Evolutionary conservation across 2,329 filamentous ascomycete species (phyloP), one percentile per base, ranked within the genome.

Genomic region (Leptographium wingfieldii): DNA sequence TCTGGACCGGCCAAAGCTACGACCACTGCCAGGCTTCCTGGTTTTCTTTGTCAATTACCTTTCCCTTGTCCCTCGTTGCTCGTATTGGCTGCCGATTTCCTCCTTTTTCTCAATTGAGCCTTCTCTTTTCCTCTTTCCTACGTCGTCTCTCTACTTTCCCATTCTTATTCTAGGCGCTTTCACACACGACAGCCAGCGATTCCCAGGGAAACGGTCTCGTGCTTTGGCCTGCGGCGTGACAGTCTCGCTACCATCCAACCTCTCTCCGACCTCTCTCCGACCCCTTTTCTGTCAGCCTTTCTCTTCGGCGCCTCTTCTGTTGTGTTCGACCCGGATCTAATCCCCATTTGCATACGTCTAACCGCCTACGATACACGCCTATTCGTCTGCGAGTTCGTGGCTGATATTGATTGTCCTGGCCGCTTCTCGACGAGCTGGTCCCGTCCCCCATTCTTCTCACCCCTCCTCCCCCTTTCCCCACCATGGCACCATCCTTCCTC

Each of bases 401-500:
- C 33, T 11, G 33, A 35, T 35, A 7, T 11, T 10, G 33, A 35
- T 35, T 9, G 33, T 35, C 33, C 33, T 35, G 33, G 33, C 33
- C 9, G 33, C 33, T 35, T 35, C 9, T 35, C 33, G 38, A 40
- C 38, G 38, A 40, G 38, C 38, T 16, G 14, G 38, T 40, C 38
- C 38, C 38, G 38, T 16, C 14, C 14, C 12, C 38, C 12, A 22
- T 16, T 16, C 12, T 3, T 40, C 38, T 40, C 38, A 46, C 43
- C 43, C 16, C 16, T 19, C 6, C 16, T 19, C 6, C 16, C 49
- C 12, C 27, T 19, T 12, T n/a, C 27, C 7, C 49, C 9, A 27
- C 61, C 65, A 84, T 84, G 81, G 76, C 80, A 60, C 80, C 81
- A 40, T 74, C 85, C 52, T 89, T 95, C 69, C 79, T 94, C 63